Conservation (phyloP, 345 rosid species). For the Xanthoceras sorbifolium region DNA sequence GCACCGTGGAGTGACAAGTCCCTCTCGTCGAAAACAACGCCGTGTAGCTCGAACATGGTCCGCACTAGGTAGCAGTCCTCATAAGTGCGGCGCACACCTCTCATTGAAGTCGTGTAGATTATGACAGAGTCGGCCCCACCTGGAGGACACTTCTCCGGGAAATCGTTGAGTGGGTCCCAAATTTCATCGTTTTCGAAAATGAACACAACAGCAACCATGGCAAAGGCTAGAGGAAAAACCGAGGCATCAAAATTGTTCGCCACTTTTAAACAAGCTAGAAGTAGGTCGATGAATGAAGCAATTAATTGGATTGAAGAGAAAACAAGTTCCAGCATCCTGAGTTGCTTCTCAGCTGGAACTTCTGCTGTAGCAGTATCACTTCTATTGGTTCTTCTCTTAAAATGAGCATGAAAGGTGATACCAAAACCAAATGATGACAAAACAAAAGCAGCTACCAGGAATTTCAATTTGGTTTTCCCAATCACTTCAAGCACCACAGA, state of each 20-base stretch:
- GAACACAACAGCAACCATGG: background rate
- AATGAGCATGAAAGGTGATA: background rate
- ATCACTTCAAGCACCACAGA: background rate
- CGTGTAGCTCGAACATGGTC: slow-evolving; percentile 54
- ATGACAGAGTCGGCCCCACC: slow-evolving; percentile 64
- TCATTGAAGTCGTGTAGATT: slow-evolving; percentile 85
- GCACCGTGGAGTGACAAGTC: slow-evolving; percentile 83
- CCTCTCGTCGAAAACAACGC: slow-evolving; percentile 76
- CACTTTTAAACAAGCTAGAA: background rate
- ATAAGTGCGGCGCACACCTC: slow-evolving; percentile 79
- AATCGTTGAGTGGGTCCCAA: slow-evolving; percentile 75
- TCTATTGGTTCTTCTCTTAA: background rate
- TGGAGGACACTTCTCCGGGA: slow-evolving; percentile 78
- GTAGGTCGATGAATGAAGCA: background rate
- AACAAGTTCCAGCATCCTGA: background rate
- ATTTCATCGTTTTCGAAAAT: background rate
- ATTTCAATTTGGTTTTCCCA: background rate
- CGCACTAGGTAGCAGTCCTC: slow-evolving; percentile 65
- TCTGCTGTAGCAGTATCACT: too few species aligned
- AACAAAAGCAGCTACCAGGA: background rate
- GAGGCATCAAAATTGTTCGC: background rate
- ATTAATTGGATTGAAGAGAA: background rate
- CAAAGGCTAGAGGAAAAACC: background rate
- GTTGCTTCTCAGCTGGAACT: background rate
- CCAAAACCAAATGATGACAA: slow-evolving; percentile 7